Conservation (phyloP, 108 stramenopile genomes). For the Pseudonitzschia delicatissima region DNA sequence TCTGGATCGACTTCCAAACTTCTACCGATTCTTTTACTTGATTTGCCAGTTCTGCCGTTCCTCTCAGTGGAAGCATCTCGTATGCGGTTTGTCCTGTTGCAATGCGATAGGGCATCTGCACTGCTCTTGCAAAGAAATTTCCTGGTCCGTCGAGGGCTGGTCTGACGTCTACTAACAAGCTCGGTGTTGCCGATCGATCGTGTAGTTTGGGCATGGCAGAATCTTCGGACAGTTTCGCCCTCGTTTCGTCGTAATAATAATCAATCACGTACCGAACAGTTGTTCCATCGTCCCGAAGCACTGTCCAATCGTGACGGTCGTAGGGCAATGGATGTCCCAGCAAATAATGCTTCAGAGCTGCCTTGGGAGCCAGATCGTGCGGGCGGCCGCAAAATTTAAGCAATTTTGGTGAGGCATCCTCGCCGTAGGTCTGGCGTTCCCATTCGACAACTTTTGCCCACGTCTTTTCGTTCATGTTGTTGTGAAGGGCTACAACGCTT, state of each 20-base stretch:
- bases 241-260: slow-evolving; percentile 94
- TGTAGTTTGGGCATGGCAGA: slow-evolving; percentile 58
- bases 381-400: slow-evolving; percentile 93
- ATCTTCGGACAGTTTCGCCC: slow-evolving; percentile 41
- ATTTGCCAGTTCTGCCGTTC: slow-evolving; percentile 52
- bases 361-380: slow-evolving; percentile 92
- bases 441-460: slow-evolving; percentile 94
- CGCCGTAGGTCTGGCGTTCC: slow-evolving; percentile 63
- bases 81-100: slow-evolving; percentile 41
- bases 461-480: slow-evolving; percentile 99
- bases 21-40: slow-evolving; percentile 67
- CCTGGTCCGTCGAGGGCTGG: slow-evolving; percentile 87
- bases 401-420: slow-evolving; percentile 56
- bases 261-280: slow-evolving; percentile 96
- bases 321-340: slow-evolving; percentile 95
- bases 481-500: slow-evolving; percentile 96
- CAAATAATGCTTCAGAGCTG: slow-evolving; percentile 73
- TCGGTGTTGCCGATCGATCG: slow-evolving; percentile 55
- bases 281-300: slow-evolving; percentile 56
- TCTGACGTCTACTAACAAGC: slow-evolving; percentile 92
- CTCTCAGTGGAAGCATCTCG: slow-evolving; percentile 58
- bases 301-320: slow-evolving; percentile 99
- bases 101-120: slow-evolving; percentile 80
- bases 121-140: slow-evolving; percentile 60
- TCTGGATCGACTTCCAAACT: slow-evolving; percentile 81